A percentile compares a stretch with the other conserved stretches of the same genome.
Conservation (phyloP, 495 filamentous ascomycete species). For the Annulohypoxylon moriforme region DNA sequence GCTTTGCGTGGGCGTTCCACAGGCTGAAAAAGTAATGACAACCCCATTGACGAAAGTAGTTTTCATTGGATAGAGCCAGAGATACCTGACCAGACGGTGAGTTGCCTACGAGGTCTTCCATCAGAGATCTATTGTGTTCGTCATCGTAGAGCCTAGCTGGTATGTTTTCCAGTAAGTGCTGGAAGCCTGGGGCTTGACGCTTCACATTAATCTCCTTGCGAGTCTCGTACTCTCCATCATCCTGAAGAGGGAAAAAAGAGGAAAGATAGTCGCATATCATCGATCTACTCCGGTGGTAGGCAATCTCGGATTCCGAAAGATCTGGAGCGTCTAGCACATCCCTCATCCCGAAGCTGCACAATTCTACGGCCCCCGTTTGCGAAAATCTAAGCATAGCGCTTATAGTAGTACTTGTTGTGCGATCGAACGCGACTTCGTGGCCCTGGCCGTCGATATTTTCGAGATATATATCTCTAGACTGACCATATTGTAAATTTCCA, state of each 20-base stretch:
- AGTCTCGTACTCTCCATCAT: constrained; percentile 46
- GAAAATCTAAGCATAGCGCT: constrained; percentile 50
- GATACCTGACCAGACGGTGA: constrained; percentile 51
- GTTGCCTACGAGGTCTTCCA: constrained; percentile 51
- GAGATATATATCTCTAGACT: constrained; percentile 60
- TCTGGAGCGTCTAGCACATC: constrained; percentile 16
- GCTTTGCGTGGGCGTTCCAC: constrained; percentile 54
- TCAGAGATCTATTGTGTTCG: constrained; percentile 48
- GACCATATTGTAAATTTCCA: constrained; percentile 59
- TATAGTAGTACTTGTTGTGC: constrained; percentile 19
- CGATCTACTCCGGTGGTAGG: constrained; percentile 59
- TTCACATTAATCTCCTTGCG: constrained; percentile 4
- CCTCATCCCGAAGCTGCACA: neutral
- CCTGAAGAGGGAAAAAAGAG: constrained; percentile 45
- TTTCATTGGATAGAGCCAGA: constrained; percentile 45
- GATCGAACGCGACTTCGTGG: neutral
- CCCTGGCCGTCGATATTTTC: constrained; percentile 18
- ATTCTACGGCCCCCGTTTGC: constrained; percentile 17
- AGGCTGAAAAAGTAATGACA: constrained; percentile 59
- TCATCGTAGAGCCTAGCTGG: constrained; percentile 44
- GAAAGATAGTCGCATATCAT: constrained; percentile 54
- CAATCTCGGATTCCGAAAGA: constrained; percentile 43
- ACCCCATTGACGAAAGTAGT: constrained; percentile 55
- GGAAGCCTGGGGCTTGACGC: constrained; percentile 16
- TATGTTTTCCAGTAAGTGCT: constrained; percentile 41